Conservation (phyloP, 345 rosid genomes). For the Noccaea caerulescens region DNA sequence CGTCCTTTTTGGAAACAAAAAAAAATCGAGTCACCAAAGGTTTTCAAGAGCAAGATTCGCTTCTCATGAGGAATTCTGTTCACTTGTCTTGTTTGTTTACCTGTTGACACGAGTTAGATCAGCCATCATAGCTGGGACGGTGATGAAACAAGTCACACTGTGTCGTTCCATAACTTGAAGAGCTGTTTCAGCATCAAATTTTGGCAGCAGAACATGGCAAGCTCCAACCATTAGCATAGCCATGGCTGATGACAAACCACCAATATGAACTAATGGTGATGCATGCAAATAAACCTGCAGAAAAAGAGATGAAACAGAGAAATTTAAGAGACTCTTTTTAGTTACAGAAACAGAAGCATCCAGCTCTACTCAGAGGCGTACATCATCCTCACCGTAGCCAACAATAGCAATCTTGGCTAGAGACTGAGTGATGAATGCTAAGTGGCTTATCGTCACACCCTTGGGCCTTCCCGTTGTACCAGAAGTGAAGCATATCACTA, state of each 20-base stretch:
- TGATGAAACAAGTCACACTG: conserved; percentile 75
- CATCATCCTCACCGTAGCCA: conserved; percentile 86
- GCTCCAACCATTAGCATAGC: conserved; percentile 93
- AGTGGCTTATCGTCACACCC: conserved; percentile 75
- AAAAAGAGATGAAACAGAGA: conserved; percentile 5
- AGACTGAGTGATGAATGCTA: conserved; percentile 77
- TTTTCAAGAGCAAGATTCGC: not conserved
- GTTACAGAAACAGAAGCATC: not conserved
- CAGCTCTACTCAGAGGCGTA: conserved; percentile 42
- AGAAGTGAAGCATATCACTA: conserved; percentile 81
- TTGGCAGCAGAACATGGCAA: conserved; percentile 72
- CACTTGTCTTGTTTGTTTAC: conserved; percentile 41
- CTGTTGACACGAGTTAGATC: conserved; percentile 59
- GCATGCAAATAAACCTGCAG: conserved; percentile 85
- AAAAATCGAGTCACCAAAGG: not conserved
- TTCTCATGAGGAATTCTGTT: not conserved
- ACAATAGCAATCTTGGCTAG: conserved; percentile 77
- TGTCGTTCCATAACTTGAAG: conserved; percentile 59
- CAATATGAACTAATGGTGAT: conserved; percentile 85
- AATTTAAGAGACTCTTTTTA: not conserved
- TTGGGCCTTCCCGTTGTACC: conserved; percentile 95
- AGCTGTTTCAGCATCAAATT: conserved; percentile 67
- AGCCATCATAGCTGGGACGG: conserved; percentile 80
- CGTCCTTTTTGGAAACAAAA: conserved; percentile 38
- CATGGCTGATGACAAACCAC: conserved; percentile 84